phyloP scores from a whole-genome alignment of 139 green algal species.

The Tetradesmus lagerheimii region DNA sequence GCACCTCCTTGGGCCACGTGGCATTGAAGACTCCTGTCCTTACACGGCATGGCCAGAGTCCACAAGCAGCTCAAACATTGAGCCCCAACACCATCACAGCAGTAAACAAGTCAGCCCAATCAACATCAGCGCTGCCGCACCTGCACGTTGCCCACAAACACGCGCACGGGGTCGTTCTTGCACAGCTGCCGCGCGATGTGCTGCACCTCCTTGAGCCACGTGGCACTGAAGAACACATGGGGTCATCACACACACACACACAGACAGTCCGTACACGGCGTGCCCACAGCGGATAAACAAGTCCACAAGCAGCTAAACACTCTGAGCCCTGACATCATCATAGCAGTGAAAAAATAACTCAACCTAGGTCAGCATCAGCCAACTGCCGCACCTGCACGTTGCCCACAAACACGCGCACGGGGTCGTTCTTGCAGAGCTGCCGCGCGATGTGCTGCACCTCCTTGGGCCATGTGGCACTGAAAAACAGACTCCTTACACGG shows the following conservation, averaged over 20 bases:
- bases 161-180: constrained; percentile 72
- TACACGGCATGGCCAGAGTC: too few relatives aligned
- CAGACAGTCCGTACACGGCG: too few relatives aligned
- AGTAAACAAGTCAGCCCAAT: not conserved
- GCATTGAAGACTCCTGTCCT: too few relatives aligned
- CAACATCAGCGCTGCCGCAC: not conserved
- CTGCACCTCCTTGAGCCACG: constrained; percentile 88
- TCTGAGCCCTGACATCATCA: too few relatives aligned
- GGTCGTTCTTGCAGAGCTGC: constrained; percentile 66
- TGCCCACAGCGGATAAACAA: too few relatives aligned
- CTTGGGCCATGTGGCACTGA: constrained; percentile 86
- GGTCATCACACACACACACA: too few relatives aligned
- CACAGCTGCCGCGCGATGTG: constrained; percentile 73
- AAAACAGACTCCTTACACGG: too few relatives aligned
- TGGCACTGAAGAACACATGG: constrained; percentile 90
- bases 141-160: constrained; percentile 81
- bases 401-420: constrained; percentile 86
- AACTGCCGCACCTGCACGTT: constrained; percentile 65
- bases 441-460: constrained; percentile 86
- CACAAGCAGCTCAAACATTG: not conserved
- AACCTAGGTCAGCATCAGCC: too few relatives aligned
- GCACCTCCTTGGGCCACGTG: too few relatives aligned
- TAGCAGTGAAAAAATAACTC: too few relatives aligned
- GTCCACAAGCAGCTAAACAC: not conserved
- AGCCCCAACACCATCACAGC: constrained; percentile 3